Conservation (phyloP, 2,329 filamentous ascomycete genomes). For the Cylindrodendrum hubeiense region DNA sequence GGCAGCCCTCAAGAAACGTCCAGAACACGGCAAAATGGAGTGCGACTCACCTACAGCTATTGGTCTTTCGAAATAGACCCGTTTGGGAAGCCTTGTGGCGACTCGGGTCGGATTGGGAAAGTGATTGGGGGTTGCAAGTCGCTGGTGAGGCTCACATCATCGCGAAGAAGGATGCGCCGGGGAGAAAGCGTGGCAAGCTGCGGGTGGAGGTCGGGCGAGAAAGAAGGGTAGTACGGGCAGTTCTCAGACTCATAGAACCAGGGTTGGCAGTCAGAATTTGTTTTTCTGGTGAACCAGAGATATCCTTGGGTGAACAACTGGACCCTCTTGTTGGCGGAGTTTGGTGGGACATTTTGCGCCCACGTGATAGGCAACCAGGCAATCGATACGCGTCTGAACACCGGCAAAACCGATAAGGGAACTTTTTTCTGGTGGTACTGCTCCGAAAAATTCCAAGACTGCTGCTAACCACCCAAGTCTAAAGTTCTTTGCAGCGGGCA, state of each 20-base stretch:
- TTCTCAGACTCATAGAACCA: slow-evolving; percentile 24
- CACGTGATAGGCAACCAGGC: slow-evolving; percentile 53
- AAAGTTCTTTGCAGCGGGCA: slow-evolving; percentile 12
- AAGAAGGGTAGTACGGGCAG: slow-evolving; percentile 10
- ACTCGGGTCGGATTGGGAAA: slow-evolving; percentile 44
- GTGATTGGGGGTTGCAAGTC: slow-evolving; percentile 47
- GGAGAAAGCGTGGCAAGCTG: slow-evolving; percentile 30
- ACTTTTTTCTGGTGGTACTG: slow-evolving; percentile 42
- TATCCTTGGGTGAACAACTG: slow-evolving; percentile 40
- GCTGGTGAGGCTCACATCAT: slow-evolving; percentile 54
- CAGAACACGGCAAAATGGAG: slow-evolving; percentile 16
- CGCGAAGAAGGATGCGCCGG: slow-evolving; percentile 47
- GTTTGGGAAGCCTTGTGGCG: slow-evolving; percentile 39
- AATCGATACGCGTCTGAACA: slow-evolving; percentile 46
- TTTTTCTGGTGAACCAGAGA: slow-evolving; percentile 45
- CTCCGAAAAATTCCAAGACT: slow-evolving; percentile 18
- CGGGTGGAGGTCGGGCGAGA: slow-evolving; percentile 18
- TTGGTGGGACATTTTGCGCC: slow-evolving; percentile 56
- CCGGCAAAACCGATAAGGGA: slow-evolving; percentile 45
- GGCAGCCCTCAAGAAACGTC: slow-evolving; percentile 14
- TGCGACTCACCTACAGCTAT: slow-evolving; percentile 44
- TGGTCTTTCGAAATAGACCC: slow-evolving; percentile 39
- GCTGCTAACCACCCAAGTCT: neutral
- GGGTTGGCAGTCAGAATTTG: slow-evolving; percentile 36
- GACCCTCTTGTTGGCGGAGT: slow-evolving; percentile 44